A percentile compares a stretch with the other conserved stretches of the same genome.
phyloP scores from a whole-genome alignment of 768 basidiomycete species.

The Termitomyces sp. region DNA sequence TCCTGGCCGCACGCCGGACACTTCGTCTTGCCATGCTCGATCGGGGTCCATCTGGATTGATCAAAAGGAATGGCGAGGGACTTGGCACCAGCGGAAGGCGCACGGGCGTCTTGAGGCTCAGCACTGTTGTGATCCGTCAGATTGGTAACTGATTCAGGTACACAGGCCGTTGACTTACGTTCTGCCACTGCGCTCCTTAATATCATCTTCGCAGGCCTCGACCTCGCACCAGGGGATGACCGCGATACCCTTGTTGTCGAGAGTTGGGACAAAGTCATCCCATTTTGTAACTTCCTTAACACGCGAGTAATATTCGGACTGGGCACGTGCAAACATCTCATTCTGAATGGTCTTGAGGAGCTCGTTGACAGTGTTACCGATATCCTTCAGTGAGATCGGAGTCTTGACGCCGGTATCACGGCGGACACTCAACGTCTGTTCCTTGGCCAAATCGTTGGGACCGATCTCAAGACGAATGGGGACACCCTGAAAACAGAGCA shows the following conservation, averaged over 20 bases:
- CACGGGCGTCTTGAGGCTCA: constrained; percentile 88
- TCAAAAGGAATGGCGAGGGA: constrained; percentile 96
- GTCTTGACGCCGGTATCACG: constrained; percentile 53
- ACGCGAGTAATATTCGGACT: constrained; percentile 62
- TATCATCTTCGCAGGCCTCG: constrained; percentile 92
- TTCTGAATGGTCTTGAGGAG: constrained; percentile 83
- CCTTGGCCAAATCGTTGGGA: constrained; percentile 81
- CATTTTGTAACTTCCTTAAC: constrained; percentile 75
- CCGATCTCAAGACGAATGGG: constrained; percentile 97
- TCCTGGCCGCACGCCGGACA: constrained; percentile 85
- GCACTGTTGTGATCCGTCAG: constrained; percentile 38
- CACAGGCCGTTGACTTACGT: constrained; percentile 45
- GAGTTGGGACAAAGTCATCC: constrained; percentile 88
- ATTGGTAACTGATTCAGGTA: constrained; percentile 1
- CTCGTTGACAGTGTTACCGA: constrained; percentile 42
- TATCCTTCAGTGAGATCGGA: constrained; percentile 36
- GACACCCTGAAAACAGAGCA: constrained; percentile 59
- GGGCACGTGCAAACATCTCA: constrained; percentile 83
- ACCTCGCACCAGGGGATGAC: constrained; percentile 96
- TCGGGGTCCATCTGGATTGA: constrained; percentile 73
- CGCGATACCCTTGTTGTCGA: constrained; percentile 84
- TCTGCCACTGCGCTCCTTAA: constrained; percentile 89
- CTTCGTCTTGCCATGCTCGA: constrained; percentile 80
- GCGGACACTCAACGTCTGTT: constrained; percentile 79
- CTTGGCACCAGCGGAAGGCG: constrained; percentile 96